A percentile compares a stretch with the other conserved stretches of the same genome.
These are phyloP conservation scores for Saturnispora ahearnii DNA, from an alignment of 805 yeast species.

Conservation along the genomic window DNA sequence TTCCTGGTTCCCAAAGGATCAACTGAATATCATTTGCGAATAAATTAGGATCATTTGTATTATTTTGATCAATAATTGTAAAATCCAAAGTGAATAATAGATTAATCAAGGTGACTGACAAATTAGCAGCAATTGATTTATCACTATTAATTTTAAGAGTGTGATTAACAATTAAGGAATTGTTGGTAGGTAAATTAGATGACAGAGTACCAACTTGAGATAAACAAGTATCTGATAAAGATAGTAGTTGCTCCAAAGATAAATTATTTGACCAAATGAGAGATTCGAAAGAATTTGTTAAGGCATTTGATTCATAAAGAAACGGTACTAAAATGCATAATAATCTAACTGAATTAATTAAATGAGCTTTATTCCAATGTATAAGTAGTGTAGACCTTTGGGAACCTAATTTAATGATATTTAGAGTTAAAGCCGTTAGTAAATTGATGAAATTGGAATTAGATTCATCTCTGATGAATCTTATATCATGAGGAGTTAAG, in stretches of 20 bases:
- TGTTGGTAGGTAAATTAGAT: not conserved
- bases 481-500: constrained; percentile 49
- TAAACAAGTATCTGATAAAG: not conserved
- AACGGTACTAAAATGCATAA: constrained; percentile 60
- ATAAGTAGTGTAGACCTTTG: constrained; percentile 11
- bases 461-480: constrained; percentile 50
- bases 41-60: not conserved
- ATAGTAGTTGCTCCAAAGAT: not conserved
- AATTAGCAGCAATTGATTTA: constrained; percentile 30
- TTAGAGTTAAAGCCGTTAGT: constrained; percentile 32
- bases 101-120: constrained; percentile 33
- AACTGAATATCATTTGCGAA: constrained; percentile 27
- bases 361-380: constrained; percentile 25
- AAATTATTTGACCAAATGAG: constrained; percentile 34
- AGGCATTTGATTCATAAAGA: constrained; percentile 44
- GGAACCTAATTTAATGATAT: constrained; percentile 23
- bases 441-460: constrained; percentile 48
- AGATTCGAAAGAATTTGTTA: constrained; percentile 21
- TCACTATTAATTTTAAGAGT: not conserved
- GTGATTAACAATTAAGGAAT: too few relatives aligned
- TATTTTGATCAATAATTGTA: constrained; percentile 31
- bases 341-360: constrained; percentile 55
- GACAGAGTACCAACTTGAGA: not conserved
- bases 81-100: constrained; percentile 52
- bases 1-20: constrained; percentile 74